phyloP scores from a whole-genome alignment of 1,284 basidiomycete genomes.

The Spongiforma sp. region DNA sequence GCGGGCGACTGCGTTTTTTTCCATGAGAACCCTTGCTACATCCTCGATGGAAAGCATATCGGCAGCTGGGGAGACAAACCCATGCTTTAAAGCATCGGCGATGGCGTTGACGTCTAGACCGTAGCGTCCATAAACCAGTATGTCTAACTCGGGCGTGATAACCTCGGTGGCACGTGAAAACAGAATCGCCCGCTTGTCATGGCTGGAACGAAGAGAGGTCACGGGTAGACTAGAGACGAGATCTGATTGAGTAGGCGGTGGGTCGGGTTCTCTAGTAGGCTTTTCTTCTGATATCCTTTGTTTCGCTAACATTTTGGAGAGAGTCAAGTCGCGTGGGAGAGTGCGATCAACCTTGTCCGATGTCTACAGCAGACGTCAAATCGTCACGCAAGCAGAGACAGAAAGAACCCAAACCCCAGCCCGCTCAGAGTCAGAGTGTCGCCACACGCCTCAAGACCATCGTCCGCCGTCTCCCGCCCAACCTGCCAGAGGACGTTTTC shows the following conservation, averaged over 20 bases:
- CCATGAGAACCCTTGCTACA: not conserved
- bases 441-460: constrained; percentile 84
- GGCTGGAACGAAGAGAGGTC: not conserved
- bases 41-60: not conserved
- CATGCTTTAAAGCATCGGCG: not conserved
- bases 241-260: not conserved
- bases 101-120: not conserved
- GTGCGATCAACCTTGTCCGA: not conserved
- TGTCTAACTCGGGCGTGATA: not conserved
- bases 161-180: not conserved
- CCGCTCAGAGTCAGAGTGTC: constrained; percentile 8
- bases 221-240: not conserved
- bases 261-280: too few species aligned
- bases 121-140: not conserved
- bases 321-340: too few species aligned
- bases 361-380: constrained; percentile 27
- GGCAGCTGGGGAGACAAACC: not conserved
- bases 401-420: constrained; percentile 21
- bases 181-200: not conserved
- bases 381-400: constrained; percentile 21
- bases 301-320: too few species aligned
- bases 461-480: constrained; percentile 89
- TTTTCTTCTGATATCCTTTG: too few species aligned
- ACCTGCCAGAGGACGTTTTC: constrained; percentile 90
- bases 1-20: not conserved